Evolutionary conservation across 495 filamentous ascomycete genomes (phyloP), one percentile per base, ranked within the genome.

Genomic region (Tetracladium marchalianum): DNA sequence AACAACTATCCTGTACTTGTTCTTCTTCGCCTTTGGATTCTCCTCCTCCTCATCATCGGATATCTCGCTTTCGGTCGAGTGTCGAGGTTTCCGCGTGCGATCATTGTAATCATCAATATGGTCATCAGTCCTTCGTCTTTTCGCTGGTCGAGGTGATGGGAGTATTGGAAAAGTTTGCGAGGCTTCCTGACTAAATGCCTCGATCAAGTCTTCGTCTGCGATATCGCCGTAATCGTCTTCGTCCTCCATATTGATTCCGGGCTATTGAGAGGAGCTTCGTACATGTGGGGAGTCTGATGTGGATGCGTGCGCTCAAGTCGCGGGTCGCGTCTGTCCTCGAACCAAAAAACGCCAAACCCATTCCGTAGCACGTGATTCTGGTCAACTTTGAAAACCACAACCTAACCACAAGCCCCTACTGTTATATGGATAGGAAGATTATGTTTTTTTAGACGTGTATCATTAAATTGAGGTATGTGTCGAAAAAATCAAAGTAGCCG

Each of bases 171-270:
- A 48, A 7, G 19, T 47, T 51, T 58, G 55, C 11, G 55, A 58
- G 5, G 44, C 33, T 38, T 38, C 35, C 31, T 58, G 52, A 37
- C 53, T 55, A 12, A 50, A 44, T 11, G 35, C 49, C 39, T 58
- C 52, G 22, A 58, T 58, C 5, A 55, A 24, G 22, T 58, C 49
- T 39, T 55, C 56, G 38, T 58, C 56, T 36, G 49, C 38, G 47
- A 55, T 53, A 39, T 55, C 56, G 12, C 50, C 52, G 19, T 55
- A 55, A 3, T 55, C 56, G 2, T 58, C 56, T 19, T 55, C 52
- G 36, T 55, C 53, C 3, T 38, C 35, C 13, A 18, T 38, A 13
- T 38, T 27, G 22, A 27, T 7, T 27, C 7, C 7, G 3, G 3
- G 22, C 7, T 27, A 7, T 27, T 27, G 22, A 27, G 3, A 7